Percentiles rank a stretch among this genome's conserved stretches.
phyloP scores from a whole-genome alignment of 192 early-diverging fungal genomes.

The Irineochytrium annulatum region DNA sequence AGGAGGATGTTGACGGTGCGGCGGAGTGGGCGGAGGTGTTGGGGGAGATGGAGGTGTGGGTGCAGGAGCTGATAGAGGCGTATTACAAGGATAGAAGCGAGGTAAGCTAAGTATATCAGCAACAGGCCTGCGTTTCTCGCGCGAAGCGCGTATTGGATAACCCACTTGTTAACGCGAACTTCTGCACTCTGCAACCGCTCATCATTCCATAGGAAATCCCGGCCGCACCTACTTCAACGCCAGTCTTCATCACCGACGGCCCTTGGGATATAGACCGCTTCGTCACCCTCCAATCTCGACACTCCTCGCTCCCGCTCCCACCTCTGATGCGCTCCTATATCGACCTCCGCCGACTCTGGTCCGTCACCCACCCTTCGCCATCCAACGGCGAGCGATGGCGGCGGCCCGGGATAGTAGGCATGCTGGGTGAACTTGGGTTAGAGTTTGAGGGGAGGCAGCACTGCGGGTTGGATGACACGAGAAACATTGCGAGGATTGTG shows the following conservation, averaged over 20 bases:
- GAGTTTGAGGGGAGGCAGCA: conserved; percentile 71
- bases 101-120: too few species aligned
- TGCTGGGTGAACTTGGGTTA: conserved; percentile 60
- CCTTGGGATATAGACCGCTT: conserved; percentile 84
- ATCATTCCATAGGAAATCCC: too few species aligned
- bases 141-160: conserved; percentile 13
- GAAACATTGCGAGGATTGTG: conserved; percentile 72
- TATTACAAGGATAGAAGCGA: too few species aligned
- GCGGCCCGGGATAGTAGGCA: conserved; percentile 54
- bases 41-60: conserved; percentile 26
- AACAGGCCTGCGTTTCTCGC: conserved; percentile 2
- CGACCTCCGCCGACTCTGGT: conserved; percentile 60
- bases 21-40: conserved; percentile 29
- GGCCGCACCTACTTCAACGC: too few species aligned
- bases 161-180: neutral
- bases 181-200: neutral
- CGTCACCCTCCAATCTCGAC: conserved; percentile 68
- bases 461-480: conserved; percentile 76
- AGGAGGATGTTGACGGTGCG: conserved; percentile 43
- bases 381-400: conserved; percentile 36
- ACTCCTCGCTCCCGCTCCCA: conserved; percentile 49
- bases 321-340: conserved; percentile 61
- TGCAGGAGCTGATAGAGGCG: too few species aligned
- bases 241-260: conserved; percentile 51
- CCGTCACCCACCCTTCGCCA: too few species aligned